phyloP scores from a whole-genome alignment of 805 yeast genomes.

The Starmerella lactis-condensi region DNA sequence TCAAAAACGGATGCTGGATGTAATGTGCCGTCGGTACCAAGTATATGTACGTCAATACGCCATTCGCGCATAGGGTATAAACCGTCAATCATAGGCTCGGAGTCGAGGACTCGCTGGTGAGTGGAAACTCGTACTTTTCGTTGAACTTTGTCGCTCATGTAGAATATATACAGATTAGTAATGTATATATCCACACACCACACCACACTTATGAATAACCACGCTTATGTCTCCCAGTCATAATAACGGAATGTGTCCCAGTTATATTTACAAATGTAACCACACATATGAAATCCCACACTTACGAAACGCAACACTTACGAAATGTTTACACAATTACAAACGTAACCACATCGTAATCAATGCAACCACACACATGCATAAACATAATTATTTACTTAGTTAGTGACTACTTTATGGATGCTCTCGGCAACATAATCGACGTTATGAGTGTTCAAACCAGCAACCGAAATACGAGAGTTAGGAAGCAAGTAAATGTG shows the following conservation, averaged over 20 bases:
- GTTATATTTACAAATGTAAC: no score
- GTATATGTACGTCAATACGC: slow-evolving; percentile 58
- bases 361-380: no score
- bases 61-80: slow-evolving; percentile 89
- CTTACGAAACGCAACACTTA: no score
- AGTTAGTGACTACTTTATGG: slow-evolving; percentile 19
- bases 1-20: slow-evolving; percentile 77
- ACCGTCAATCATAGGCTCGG: slow-evolving; percentile 68
- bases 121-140: slow-evolving; percentile 81
- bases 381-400: not conserved
- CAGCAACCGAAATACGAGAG: slow-evolving; percentile 84
- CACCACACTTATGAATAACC: no score
- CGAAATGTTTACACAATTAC: no score
- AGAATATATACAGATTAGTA: no score
- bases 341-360: no score
- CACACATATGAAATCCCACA: no score
- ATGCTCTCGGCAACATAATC: slow-evolving; percentile 30
- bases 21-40: slow-evolving; percentile 65
- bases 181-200: no score
- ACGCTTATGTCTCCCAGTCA: no score
- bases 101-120: slow-evolving; percentile 62
- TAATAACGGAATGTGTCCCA: no score
- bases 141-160: slow-evolving; percentile 32
- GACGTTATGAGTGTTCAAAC: slow-evolving; percentile 64
- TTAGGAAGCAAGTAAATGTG: slow-evolving; percentile 73